Base-by-base conservation (phyloP, 208 protist species). In the Leishmania martiniquensis region DNA sequence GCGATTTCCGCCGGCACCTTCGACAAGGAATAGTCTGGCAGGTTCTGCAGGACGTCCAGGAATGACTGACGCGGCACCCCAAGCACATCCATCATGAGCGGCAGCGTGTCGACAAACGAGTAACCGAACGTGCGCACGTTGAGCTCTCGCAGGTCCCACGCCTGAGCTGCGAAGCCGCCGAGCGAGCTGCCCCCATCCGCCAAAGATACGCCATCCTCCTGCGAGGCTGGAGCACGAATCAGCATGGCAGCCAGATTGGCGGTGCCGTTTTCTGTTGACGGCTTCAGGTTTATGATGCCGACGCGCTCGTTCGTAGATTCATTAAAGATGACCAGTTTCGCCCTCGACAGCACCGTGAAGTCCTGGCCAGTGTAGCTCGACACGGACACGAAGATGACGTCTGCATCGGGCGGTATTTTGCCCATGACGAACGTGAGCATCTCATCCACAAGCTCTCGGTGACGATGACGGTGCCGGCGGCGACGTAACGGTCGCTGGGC, bases 81-180 rank as follows among this genome's bases (percentile, higher is more conserved):
- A 17, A 97, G 77, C 22, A 93, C 85, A 51, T 91, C 87, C 79
- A 89, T 45, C 85, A 97, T 95, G 44, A 88, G 66, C 1, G 89
- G 85, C n/a, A 97, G 80, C n/a, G 90, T 72, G 69, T 97, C 91
- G 2, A 93, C 91, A 72, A 95, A 94, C 45, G 91, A 94, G 82
- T 94, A 94, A 63, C 91, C 93, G 76, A 86, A 88, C 42, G 83
- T 89, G 39, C 82, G 85, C 55, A 97, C 87, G 73, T 97, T 97
- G 25, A 95, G 84, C 70, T 93, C 88, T 10, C 90, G 89, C 49
- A 97, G 75, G 68, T 94, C 89, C 93, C 93, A 97, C 69, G 84
- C 74, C 44, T 49, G 29, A 4, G 57, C 59, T 42, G n/a, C 65
- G 29, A 15, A 42, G 4, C 57, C 42, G 29, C 55, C 57, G 29